Base-by-base conservation (phyloP, 176 grass and related monocot species). In the Carex myosuroides region DNA sequence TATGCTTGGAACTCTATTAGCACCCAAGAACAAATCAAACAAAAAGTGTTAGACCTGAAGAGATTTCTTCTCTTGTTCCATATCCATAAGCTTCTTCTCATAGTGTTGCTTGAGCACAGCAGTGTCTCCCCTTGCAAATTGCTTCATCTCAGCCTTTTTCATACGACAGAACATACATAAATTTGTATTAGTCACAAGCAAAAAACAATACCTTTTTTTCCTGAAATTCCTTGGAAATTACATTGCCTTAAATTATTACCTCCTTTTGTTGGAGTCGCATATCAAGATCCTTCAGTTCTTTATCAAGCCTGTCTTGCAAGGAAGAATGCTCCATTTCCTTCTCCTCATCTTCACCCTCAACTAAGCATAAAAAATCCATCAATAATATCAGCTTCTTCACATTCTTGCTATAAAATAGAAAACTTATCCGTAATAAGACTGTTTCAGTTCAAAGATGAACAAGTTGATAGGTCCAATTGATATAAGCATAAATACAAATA, bases 101-200 rank as follows among this genome's bases (percentile, higher is more conserved):
- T 98, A 95, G 76, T 92, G 93, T 79, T 98, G 96, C 75, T 92
- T 95, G 56, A 95, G 85, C 92, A 92, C 64, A 44, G 88, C 87
- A 70, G 96, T 91, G 66, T 93, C 96, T 29, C 84, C 83, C 81
- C 82, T 93, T 8, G 85, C 84, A 88, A 95, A 99, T 81, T 99
- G 89, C 87, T 95, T 99, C 96, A 99, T 99, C 83, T 99, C 96
- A 30, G 87, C 96, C 95, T 98, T 80, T 98, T 80, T 61, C 73
- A 84, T 42, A 44, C 22, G 54, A 13, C 35, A 81, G 13, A 81
- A 69, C n/a, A 60, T 33, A 1, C 42, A 84, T 13, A 70, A 48
- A 85, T 18, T 26, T 48, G 3, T 20, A 37, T 54, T 29, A 24
- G 44, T 21, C 46, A 65, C 44, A 48, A 85, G 26, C 53, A 33